Evolutionary conservation across 148 eudicot species (phyloP).

Genomic region (Rhododendron henanense): DNA sequence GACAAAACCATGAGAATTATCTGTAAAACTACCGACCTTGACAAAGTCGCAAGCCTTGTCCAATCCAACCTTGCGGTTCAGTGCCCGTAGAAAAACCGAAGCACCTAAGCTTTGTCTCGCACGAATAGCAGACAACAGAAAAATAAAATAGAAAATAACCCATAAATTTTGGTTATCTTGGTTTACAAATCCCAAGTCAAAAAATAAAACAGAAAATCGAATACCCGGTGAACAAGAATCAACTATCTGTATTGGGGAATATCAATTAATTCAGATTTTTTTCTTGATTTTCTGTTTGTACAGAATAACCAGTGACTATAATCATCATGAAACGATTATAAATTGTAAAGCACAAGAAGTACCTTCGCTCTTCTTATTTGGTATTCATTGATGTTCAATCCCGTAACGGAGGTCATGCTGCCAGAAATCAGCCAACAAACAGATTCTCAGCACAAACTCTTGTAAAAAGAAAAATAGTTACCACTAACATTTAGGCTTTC

Average conservation of each 20-base stretch:
- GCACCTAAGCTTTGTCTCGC: neutral
- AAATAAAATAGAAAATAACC: no score
- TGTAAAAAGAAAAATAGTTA: no score
- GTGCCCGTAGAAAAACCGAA: conserved; percentile 37
- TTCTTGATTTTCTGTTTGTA: neutral
- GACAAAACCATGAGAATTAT: neutral
- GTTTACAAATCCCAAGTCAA: no score
- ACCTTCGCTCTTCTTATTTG: no score
- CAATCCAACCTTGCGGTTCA: conserved; percentile 70
- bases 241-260: neutral
- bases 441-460: no score
- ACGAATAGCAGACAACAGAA: neutral
- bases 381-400: no score
- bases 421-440: no score
- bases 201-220: neutral
- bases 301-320: neutral
- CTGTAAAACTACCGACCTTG: conserved; percentile 40
- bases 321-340: neutral
- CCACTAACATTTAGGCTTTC: neutral
- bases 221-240: neutral
- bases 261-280: neutral
- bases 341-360: no score
- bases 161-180: neutral
- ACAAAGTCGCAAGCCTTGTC: conserved; percentile 77
- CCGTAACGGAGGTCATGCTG: no score